Percentiles rank a stretch among this genome's conserved stretches.
phyloP scores from a whole-genome alignment of 257 asterid species.

The Solanum dulcamara region DNA sequence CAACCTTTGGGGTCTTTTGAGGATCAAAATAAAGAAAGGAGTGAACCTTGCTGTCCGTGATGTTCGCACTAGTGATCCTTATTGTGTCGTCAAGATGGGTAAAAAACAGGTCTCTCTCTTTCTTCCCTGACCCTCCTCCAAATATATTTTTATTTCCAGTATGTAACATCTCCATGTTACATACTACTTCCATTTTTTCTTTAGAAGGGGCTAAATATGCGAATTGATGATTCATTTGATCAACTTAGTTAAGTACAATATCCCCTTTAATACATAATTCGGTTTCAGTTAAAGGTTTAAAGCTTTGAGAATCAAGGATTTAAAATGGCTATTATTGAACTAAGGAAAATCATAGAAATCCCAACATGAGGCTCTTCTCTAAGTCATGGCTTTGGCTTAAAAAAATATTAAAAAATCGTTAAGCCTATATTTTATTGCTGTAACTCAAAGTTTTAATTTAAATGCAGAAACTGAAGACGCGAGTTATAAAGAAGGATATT shows the following conservation, averaged over 20 bases:
- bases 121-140: too few species aligned
- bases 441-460: neutral
- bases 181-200: neutral
- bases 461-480: slow-evolving; percentile 75
- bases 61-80: slow-evolving; percentile 65
- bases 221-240: neutral
- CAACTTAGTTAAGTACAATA: too few species aligned
- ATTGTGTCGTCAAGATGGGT: slow-evolving; percentile 28
- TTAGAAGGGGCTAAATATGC: neutral
- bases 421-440: neutral
- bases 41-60: slow-evolving; percentile 87
- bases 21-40: slow-evolving; percentile 59
- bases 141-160: too few species aligned
- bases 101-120: neutral
- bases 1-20: slow-evolving; percentile 54
- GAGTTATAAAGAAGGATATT: slow-evolving; percentile 62
- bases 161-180: neutral
- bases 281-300: neutral
- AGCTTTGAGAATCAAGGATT: neutral
- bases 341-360: neutral
- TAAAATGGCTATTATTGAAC: neutral
- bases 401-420: too few species aligned
- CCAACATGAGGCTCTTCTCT: neutral
- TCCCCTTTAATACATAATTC: neutral
- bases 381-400: neutral